These are phyloP conservation scores for Amanita thiersii DNA, from an alignment of 768 basidiomycete species.

Conservation along the genomic window DNA sequence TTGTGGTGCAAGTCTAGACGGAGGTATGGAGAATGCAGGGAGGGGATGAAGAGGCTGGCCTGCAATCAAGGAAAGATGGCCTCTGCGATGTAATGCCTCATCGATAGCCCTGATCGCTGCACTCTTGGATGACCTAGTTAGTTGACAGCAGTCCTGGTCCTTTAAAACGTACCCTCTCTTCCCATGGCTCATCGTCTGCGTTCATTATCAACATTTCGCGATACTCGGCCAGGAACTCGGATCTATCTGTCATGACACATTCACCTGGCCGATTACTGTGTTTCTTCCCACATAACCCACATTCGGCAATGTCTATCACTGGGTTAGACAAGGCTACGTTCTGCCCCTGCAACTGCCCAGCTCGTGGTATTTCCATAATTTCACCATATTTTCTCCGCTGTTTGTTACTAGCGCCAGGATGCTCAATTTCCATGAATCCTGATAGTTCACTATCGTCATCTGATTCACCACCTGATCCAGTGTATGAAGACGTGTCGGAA, in stretches of 20 bases:
- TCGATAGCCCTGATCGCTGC: conserved; percentile 69
- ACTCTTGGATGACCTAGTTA: conserved; percentile 27
- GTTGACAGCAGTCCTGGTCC: conserved; percentile 3
- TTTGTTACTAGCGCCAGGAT: not conserved
- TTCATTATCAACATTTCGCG: conserved; percentile 58
- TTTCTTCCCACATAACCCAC: conserved; percentile 52
- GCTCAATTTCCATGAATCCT: conserved; percentile 13
- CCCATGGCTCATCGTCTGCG: conserved; percentile 58
- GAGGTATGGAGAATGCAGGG: conserved; percentile 18
- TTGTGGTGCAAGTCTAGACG: conserved; percentile 14
- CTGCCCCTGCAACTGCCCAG: no score
- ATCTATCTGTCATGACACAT: conserved; percentile 60
- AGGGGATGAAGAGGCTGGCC: conserved; percentile 60
- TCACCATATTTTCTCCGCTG: not conserved
- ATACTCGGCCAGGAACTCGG: conserved; percentile 62
- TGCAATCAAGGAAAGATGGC: conserved; percentile 45
- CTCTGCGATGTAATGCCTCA: conserved; percentile 46
- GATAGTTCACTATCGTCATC: conserved; percentile 17
- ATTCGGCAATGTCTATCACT: conserved; percentile 20
- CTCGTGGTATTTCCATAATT: no score
- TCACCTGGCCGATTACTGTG: conserved; percentile 38
- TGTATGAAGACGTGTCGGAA: conserved; percentile 27
- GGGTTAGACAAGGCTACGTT: no score
- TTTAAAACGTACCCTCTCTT: conserved; percentile 43
- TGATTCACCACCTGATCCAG: conserved; percentile 21